Evolutionary conservation across 169 alveolate genomes (phyloP).

Genomic region (Theileria luwenshuni): DNA sequence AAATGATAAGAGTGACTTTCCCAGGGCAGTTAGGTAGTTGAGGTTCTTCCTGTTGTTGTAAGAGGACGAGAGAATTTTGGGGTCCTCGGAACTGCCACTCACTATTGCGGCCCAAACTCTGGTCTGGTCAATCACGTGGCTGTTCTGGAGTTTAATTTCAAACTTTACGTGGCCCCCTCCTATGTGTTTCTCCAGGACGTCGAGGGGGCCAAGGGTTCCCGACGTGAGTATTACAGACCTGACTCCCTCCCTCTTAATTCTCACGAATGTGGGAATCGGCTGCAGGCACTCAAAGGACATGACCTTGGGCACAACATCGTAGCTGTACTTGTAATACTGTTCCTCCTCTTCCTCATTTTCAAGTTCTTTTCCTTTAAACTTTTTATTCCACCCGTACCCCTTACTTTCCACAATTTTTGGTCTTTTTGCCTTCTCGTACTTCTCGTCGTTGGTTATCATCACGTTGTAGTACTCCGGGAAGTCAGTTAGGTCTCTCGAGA

Average conservation of each 20-base stretch:
- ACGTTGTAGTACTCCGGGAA: constrained; percentile 66
- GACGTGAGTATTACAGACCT: constrained; percentile 90
- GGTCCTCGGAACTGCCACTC: constrained; percentile 46
- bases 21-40: constrained; percentile 49
- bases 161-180: constrained; percentile 84
- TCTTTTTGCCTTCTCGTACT: constrained; percentile 4
- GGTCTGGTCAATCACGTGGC: constrained; percentile 88
- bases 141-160: constrained; percentile 86
- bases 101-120: constrained; percentile 82
- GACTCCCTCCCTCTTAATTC: constrained; percentile 72
- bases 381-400: constrained; percentile 47
- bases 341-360: neutral
- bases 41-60: constrained; percentile 80
- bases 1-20: constrained; percentile 76
- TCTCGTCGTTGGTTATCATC: constrained; percentile 52
- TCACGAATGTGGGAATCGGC: constrained; percentile 57
- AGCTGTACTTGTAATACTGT: neutral
- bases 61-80: constrained; percentile 72
- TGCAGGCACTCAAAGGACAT: constrained; percentile 60
- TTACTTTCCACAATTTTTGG: neutral
- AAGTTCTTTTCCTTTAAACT: neutral
- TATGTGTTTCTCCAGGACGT: constrained; percentile 85
- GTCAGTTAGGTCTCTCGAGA: constrained; percentile 45
- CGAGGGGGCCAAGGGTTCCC: constrained; percentile 93
- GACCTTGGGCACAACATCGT: constrained; percentile 37